These are phyloP conservation scores for Canavalia gladiata DNA, from an alignment of 306 rosid species.

Conservation along the genomic window DNA sequence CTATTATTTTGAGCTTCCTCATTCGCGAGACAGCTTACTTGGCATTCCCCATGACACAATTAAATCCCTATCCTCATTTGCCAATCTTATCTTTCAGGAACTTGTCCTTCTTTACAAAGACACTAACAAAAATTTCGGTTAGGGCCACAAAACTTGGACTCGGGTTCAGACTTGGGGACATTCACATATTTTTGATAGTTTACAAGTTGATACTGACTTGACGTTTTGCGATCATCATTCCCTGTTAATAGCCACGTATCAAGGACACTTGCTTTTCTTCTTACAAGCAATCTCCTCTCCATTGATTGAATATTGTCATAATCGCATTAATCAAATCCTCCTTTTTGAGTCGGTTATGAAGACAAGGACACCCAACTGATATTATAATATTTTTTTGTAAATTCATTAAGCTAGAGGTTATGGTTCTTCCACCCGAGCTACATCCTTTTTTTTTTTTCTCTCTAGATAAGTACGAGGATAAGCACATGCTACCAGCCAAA, in stretches of 20 bases:
- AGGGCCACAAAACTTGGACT: slow-evolving; percentile 23
- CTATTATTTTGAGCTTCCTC: not conserved
- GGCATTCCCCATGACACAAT: slow-evolving; percentile 15
- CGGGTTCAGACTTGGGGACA: slow-evolving; percentile 8
- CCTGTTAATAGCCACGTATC: slow-evolving; percentile 10
- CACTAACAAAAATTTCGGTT: not conserved
- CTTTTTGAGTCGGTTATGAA: slow-evolving; percentile 24
- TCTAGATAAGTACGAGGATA: not conserved
- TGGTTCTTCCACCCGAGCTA: not conserved
- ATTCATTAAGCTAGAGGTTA: not conserved
- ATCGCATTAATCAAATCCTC: not conserved
- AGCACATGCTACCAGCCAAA: not conserved
- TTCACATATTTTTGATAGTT: not conserved
- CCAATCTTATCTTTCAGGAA: slow-evolving; percentile 39
- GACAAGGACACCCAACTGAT: slow-evolving; percentile 6
- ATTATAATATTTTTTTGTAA: not conserved
- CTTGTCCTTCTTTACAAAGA: slow-evolving; percentile 25
- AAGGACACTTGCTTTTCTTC: slow-evolving; percentile 13
- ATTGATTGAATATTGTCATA: slow-evolving; percentile 28
- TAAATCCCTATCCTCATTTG: slow-evolving; percentile 21
- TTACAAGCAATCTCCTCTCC: not conserved
- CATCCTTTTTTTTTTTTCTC: not conserved
- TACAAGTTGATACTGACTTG: not conserved
- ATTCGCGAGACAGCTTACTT: not conserved
- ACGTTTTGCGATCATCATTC: slow-evolving; percentile 22